Conservation (phyloP, 139 green algal species). For the Chlamydomonas eustigma region DNA sequence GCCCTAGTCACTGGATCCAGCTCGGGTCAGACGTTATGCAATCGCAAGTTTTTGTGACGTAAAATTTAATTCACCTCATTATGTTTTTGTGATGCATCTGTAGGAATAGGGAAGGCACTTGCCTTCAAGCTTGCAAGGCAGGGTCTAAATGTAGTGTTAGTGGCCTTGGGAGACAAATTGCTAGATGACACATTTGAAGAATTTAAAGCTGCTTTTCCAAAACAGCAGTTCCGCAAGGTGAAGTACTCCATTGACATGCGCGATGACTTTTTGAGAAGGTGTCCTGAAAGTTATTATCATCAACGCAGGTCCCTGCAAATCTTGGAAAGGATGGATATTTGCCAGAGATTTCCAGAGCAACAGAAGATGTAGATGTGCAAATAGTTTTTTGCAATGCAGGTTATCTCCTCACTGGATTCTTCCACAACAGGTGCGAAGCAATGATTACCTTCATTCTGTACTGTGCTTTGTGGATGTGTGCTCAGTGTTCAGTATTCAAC, state of each 20-base stretch:
- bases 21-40: conserved; percentile 59
- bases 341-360: conserved; percentile 59
- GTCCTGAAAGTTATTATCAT: no score
- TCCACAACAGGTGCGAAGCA: conserved; percentile 66
- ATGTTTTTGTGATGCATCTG: not conserved
- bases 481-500: no score
- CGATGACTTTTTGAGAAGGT: no score
- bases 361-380: conserved; percentile 78
- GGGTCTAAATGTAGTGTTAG: conserved; percentile 86
- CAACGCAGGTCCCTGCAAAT: conserved; percentile 73
- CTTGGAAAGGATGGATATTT: conserved; percentile 75
- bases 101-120: conserved; percentile 91
- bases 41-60: not conserved
- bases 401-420: conserved; percentile 94
- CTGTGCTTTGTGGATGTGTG: no score
- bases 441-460: no score
- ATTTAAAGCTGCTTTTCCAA: conserved; percentile 55
- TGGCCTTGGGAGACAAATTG: conserved; percentile 74
- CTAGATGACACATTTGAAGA: conserved; percentile 70
- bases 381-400: conserved; percentile 93
- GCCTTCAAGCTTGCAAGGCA: conserved; percentile 76
- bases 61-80: not conserved
- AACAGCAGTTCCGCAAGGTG: conserved; percentile 75
- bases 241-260: no score
- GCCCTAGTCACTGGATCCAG: conserved; percentile 87